Evolutionary conservation across 192 early-diverging fungal species (phyloP).

Genomic region (Backusella parvicylindrica): DNA sequence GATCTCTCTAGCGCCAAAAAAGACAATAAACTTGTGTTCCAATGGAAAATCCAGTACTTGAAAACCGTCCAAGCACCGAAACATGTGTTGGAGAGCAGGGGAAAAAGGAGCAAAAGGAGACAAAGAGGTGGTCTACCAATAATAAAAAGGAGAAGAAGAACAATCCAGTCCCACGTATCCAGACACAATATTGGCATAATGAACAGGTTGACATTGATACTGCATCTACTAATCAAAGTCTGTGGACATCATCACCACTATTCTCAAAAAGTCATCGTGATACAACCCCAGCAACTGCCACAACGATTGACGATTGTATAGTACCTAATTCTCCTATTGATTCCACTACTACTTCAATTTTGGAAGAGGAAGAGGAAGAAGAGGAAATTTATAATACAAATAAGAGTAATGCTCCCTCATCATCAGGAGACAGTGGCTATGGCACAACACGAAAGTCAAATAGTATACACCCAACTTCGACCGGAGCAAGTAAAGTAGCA

Average conservation of each 20-base stretch:
- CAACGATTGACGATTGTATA: neutral
- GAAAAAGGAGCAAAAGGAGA: slow-evolving; percentile 3
- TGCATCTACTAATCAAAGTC: neutral
- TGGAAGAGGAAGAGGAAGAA: neutral
- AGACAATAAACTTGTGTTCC: neutral
- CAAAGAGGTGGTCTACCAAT: neutral
- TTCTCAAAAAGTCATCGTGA: neutral
- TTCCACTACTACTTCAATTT: neutral
- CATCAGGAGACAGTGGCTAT: slow-evolving; percentile 16
- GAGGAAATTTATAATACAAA: neutral
- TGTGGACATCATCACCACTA: neutral
- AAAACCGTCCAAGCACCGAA: slow-evolving; percentile 1
- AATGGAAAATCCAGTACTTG: neutral
- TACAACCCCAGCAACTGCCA: neutral
- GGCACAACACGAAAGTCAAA: slow-evolving; percentile 12
- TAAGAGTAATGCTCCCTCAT: slow-evolving; percentile 9
- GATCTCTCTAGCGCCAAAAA: neutral
- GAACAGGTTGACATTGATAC: neutral
- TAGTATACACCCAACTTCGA: neutral
- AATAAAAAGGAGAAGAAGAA: neutral
- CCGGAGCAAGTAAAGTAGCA: neutral
- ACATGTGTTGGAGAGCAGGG: slow-evolving; percentile 4
- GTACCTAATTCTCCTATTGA: neutral
- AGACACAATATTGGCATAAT: neutral
- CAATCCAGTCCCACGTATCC: neutral